Evolutionary conservation across 495 filamentous ascomycete genomes (phyloP).

Genomic region (Penicillium cataractarum): DNA sequence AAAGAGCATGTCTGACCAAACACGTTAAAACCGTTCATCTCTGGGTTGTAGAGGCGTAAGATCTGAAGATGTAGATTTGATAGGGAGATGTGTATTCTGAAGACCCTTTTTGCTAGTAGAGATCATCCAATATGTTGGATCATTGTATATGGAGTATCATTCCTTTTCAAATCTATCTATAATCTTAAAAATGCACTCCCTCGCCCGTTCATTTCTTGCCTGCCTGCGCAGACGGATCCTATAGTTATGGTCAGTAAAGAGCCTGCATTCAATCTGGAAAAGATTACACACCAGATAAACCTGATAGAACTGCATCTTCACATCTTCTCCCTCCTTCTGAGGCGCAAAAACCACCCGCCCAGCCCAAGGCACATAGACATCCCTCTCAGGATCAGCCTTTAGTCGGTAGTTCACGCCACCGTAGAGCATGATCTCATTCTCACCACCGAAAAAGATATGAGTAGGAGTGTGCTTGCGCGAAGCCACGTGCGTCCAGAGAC

Average conservation of each 20-base stretch:
- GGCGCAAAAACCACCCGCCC: conserved; percentile 55
- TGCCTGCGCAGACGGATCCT: conserved; percentile 46
- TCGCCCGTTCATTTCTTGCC: conserved; percentile 37
- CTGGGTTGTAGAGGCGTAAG: conserved; percentile 6
- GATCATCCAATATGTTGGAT: not conserved
- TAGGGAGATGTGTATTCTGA: not conserved
- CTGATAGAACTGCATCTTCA: conserved; percentile 67
- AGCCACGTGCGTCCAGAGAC: conserved; percentile 60
- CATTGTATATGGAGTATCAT: not conserved
- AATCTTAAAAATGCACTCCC: not conserved
- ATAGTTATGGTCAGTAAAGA: conserved; percentile 9
- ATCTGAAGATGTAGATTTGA: not conserved
- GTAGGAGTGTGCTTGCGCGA: conserved; percentile 51
- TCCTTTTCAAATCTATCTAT: not conserved
- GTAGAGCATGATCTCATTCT: conserved; percentile 63
- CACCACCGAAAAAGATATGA: conserved; percentile 57
- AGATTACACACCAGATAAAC: conserved; percentile 60
- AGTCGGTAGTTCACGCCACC: conserved; percentile 60
- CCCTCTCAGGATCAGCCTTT: conserved; percentile 50
- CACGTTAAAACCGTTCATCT: conserved; percentile 31
- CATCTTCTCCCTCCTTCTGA: conserved; percentile 41
- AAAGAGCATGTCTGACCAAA: conserved; percentile 43
- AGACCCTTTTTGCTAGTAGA: not conserved
- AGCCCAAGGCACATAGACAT: conserved; percentile 56
- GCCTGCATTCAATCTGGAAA: conserved; percentile 22